Base-by-base conservation (phyloP, 1,284 basidiomycete genomes). In the Sporisorium sorghi region DNA sequence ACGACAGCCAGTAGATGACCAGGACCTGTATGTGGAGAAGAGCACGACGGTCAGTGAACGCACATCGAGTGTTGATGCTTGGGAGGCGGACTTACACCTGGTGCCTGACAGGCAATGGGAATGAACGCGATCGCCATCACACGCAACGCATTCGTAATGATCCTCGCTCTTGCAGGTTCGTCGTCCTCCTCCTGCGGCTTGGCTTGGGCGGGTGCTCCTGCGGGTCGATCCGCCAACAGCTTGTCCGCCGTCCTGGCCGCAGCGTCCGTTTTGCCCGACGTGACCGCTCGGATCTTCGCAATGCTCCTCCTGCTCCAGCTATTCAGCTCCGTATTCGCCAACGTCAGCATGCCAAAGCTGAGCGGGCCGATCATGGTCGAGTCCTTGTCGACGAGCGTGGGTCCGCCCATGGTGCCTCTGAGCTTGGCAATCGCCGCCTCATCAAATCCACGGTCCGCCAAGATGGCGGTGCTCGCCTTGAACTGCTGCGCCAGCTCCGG, bases 1-100 rank as follows among this genome's bases (percentile, higher is more conserved):
- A 94, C 6, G 92, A 90, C 3, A 91, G 87, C 93, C 93, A 95
- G 82, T 93, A 94, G 19, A 94, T 78, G 47, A 90, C 87, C 19
- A 95, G 87, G 50, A 91, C 89, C 92, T 94, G 58, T 30, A 26
- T n/a, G 12, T 32, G 7, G 9, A 39, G 21, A 24, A 11, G 10
- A 19, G 15, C 19, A 33, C 1, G 19, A 11, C 6, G 21, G 55
- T 46, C 26, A 54, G 53, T 39, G 24, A 35, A 28, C 32, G 32
- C 23, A 8, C 5, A 17, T 17, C 28, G 7, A 19, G 3, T 9
- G 12, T n/a, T 10, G 12, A 11, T 19, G 17, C 9, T 30, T 17
- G 15, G 17, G 9, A 15, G 19, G 23, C 9, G 8, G 11, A 86
- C 89, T 74, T 82, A 94, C 93, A 67, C 91, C 91, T 50, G 93